Evolutionary conservation across 1,284 basidiomycete genomes (phyloP), one percentile per base, ranked within the genome.

Genomic region (Naganishia sp.): DNA sequence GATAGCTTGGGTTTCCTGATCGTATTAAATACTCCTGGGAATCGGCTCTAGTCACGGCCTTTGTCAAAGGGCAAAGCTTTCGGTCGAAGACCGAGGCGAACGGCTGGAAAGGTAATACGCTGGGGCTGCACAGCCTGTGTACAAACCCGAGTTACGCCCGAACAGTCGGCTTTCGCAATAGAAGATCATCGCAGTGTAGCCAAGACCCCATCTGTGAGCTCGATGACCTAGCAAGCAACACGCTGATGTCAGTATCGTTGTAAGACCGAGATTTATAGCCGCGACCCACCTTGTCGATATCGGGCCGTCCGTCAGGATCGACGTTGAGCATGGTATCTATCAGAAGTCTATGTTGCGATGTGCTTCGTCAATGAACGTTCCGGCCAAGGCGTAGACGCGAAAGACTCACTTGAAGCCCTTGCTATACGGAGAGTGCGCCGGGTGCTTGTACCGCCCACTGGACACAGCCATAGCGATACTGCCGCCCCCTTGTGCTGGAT

Each of bases 381-480:
- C 9, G 6, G 16, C 6, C 18, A 36, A 28, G 28, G 9, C 11
- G 28, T 36, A 21, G 28, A 28, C 28, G 28, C 6, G 18, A n/a
- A 16, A 44, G n/a, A 59, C 67, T 50, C 23, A 84, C 71, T 85
- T 87, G 65, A 95, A 79, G 5, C 87, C 88, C 73, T 90, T 86
- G 18, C 90, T 91, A 77, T 94, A 95, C 9, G 76, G 77, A 6
- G 87, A 89, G 65, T 80, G 65, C 7, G 75, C 81, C 1, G 92
- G 92, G 72, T 95, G 92, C 43, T 75, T 72, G 79, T 94, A 96
- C 70, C 90, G 87, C 0, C 91, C 94, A 69, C 89, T 91, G 72
- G 94, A 82, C 52, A 94, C 94, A 1, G 93, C 92, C 93, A 97
- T 95, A 1, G 92, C 92, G 75, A 96, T 92, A 54, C 90, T 92